phyloP scores from a whole-genome alignment of 1,284 basidiomycete genomes.

The Malassezia psittaci region DNA sequence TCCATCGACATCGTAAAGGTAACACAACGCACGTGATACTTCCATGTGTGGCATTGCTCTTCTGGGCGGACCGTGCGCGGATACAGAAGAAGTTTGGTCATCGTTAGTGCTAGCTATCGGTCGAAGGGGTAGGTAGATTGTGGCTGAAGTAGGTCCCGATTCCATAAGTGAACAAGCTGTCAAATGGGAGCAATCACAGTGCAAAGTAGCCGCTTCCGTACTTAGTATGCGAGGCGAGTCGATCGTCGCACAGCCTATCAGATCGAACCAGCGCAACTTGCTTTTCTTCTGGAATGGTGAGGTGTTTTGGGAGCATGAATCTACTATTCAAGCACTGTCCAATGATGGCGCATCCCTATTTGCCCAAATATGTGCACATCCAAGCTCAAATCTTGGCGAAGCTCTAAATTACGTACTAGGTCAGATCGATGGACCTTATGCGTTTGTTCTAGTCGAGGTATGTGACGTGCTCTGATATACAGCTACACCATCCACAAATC shows the following conservation, averaged over 20 bases:
- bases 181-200: background rate
- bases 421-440: constrained; percentile 36
- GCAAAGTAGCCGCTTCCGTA: constrained; percentile 16
- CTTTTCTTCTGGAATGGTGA: constrained; percentile 41
- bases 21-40: constrained; percentile 4
- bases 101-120: constrained; percentile 2
- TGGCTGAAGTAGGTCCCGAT: constrained; percentile 1
- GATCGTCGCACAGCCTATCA: constrained; percentile 27
- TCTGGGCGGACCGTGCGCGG: background rate
- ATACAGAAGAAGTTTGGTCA: background rate
- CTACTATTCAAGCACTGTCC: constrained; percentile 12
- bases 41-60: constrained; percentile 17
- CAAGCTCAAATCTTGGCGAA: background rate
- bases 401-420: constrained; percentile 15
- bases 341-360: constrained; percentile 32
- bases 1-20: constrained; percentile 8
- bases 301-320: constrained; percentile 22
- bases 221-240: constrained; percentile 33
- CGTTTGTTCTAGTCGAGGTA: constrained; percentile 34
- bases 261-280: constrained; percentile 10
- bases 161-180: too few relatives aligned
- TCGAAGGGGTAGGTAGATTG: constrained; percentile 1
- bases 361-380: background rate
- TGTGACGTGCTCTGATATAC: constrained; percentile 2
- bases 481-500: constrained; percentile 47